Conservation (phyloP, 192 early-diverging fungal genomes). For the Backusella tuberculispora region DNA sequence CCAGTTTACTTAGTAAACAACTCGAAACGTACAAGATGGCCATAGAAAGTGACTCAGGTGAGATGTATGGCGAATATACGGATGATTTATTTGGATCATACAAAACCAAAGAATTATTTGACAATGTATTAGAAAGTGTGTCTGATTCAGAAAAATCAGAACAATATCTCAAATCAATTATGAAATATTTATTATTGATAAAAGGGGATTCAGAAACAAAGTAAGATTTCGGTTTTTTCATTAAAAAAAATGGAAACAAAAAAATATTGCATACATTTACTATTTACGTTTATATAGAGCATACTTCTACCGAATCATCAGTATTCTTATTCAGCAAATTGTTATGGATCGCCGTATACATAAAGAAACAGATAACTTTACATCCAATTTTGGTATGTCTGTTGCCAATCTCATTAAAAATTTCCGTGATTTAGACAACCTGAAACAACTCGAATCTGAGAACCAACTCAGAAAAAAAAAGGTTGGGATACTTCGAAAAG, state of each 20-base stretch:
- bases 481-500: constrained; percentile 57
- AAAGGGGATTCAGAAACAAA: constrained; percentile 72
- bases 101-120: constrained; percentile 69
- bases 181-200: constrained; percentile 72
- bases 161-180: constrained; percentile 65
- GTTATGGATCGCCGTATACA: constrained; percentile 69
- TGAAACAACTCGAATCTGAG: constrained; percentile 66
- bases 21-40: constrained; percentile 24
- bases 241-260: too few relatives aligned
- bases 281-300: constrained; percentile 47
- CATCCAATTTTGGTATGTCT: constrained; percentile 64
- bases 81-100: constrained; percentile 63
- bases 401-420: constrained; percentile 72
- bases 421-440: constrained; percentile 73
- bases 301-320: constrained; percentile 75
- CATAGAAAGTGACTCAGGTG: constrained; percentile 34
- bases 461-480: constrained; percentile 58
- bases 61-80: constrained; percentile 50
- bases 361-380: constrained; percentile 54
- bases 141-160: constrained; percentile 62
- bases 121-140: constrained; percentile 63
- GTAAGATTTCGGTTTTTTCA: constrained; percentile 20
- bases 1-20: constrained; percentile 39
- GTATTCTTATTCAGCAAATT: constrained; percentile 73
- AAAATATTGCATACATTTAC: not conserved